Evolutionary conservation across 164 flowering plant species (phyloP), one percentile per base, ranked within the genome.

Genomic region (Berberis vulgaris): DNA sequence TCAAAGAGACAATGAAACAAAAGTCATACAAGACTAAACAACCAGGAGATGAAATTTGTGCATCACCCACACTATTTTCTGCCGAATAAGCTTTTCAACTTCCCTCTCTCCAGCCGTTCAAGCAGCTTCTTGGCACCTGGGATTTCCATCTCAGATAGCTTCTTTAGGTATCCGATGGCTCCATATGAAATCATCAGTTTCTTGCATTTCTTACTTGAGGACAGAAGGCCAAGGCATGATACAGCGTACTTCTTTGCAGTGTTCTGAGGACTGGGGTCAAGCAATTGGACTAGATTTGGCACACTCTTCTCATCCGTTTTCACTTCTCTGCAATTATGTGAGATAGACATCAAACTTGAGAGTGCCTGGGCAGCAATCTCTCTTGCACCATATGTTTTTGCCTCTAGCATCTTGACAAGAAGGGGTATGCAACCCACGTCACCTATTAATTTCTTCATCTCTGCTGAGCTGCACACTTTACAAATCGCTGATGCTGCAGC

Each of bases 131-230:
- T 84, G 6, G 98, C 80, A 26, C 96, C 96, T 0, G 86, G 83
- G 5, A 88, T 65, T 59, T 87, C 96, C 91, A 85, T 85, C 67
- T 92, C 96, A 4, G 74, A 65, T 7, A 89, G 83, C 80, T 92
- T 92, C 83, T 89, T 92, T 8, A 92, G 82, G 64, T 92, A 92
- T 47, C 98, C 95, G 41, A 92, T 85, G 4, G 93, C 96, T 55
- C 98, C 98, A 62, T 92, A 85, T 0, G 98, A 92, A 39, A 87
- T 70, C 98, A 92, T 87, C 65, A 83, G 72, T 76, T 81, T 89
- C 86, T 78, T 87, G 69, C 96, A 89, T 63, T 83, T 86, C 69
- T 85, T 84, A 72, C 96, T 86, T 3, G 91, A 76, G 0, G 94
- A 85, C 44, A 92, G 79, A 45, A 71, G 60, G 6, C 67, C 61